Evolutionary conservation across 805 yeast species (phyloP), one percentile per base, ranked within the genome.

Genomic region (Barnettozyma sp.): DNA sequence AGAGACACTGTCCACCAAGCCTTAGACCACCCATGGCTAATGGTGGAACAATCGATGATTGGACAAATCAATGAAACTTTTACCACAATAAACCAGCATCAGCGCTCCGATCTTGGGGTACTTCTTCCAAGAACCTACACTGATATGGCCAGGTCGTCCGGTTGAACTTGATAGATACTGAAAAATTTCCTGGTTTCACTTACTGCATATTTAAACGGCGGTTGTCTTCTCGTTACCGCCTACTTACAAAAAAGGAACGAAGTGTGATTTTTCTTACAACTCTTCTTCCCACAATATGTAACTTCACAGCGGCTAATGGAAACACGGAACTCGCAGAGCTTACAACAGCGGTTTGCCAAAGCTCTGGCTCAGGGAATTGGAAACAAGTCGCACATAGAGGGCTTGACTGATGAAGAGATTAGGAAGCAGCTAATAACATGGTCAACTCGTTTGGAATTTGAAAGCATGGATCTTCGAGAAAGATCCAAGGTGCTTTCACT

Each of bases 1-100:
- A 66, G 98, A 41, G 87, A 86, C 22, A 73, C 81, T 39, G 95
- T 97, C 2, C 68, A 84, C 36, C 87, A 86, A 48, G 80, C 90
- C 70, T 69, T 90, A 32, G 67, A 62, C 22, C 98, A 92, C 62
- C 94, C 95, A 1, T 90, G 97, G 97, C 70, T 86, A 41, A 54
- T 44, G 10, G 21, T 12, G 14, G 14, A 22, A 16, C 16, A 17
- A 38, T 28, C 14, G n/a, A n/a, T n/a, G n/a, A n/a, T n/a, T n/a
- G n/a, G n/a, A n/a, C n/a, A n/a, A n/a, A n/a, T n/a, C n/a, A n/a
- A n/a, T n/a, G n/a, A n/a, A n/a, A n/a, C n/a, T n/a, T n/a, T n/a
- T n/a, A n/a, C n/a, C n/a, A n/a, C n/a, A n/a, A n/a, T n/a, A n/a
- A n/a, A n/a, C n/a, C n/a, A 27, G 28, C 23, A 30, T n/a, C 13